These are phyloP conservation scores for Mycena rebaudengoi DNA, from an alignment of 768 basidiomycete species.

Conservation along the genomic window DNA sequence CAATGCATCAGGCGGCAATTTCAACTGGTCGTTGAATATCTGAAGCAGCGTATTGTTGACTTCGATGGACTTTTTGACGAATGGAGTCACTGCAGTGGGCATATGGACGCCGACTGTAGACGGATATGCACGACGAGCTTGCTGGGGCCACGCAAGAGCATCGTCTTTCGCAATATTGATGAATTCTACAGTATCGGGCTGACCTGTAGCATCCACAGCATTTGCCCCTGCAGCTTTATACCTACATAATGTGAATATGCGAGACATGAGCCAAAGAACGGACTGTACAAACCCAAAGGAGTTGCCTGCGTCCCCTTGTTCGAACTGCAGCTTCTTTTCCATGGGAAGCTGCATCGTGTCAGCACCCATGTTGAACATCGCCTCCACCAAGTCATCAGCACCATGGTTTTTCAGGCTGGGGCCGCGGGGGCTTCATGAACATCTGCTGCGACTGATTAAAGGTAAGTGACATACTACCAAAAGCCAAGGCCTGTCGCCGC, in stretches of 20 bases:
- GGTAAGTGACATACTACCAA: conserved; percentile 64
- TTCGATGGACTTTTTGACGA: conserved; percentile 64
- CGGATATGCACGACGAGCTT: conserved; percentile 66
- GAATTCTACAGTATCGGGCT: conserved; percentile 66
- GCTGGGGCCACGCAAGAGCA: conserved; percentile 63
- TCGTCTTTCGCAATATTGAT: conserved; percentile 78
- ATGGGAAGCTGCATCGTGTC: conserved; percentile 62
- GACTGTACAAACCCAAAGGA: conserved; percentile 45
- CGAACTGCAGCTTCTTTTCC: conserved; percentile 67
- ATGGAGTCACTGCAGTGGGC: conserved; percentile 57
- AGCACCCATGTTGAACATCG: conserved; percentile 65
- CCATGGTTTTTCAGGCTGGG: conserved; percentile 68
- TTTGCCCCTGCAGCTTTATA: conserved; percentile 73
- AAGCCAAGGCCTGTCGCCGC: conserved; percentile 69
- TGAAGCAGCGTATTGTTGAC: conserved; percentile 61
- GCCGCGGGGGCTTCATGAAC: neutral
- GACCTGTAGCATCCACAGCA: conserved; percentile 67
- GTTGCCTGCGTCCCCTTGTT: conserved; percentile 60
- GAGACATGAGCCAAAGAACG: conserved; percentile 10
- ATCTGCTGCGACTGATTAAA: neutral
- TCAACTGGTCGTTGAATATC: conserved; percentile 66
- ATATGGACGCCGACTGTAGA: conserved; percentile 58
- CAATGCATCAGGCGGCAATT: conserved; percentile 59
- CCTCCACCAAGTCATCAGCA: conserved; percentile 52
- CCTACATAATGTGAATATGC: conserved; percentile 38